These are phyloP conservation scores for Ustilago loliicola DNA, from an alignment of 1,284 basidiomycete species.

Conservation along the genomic window DNA sequence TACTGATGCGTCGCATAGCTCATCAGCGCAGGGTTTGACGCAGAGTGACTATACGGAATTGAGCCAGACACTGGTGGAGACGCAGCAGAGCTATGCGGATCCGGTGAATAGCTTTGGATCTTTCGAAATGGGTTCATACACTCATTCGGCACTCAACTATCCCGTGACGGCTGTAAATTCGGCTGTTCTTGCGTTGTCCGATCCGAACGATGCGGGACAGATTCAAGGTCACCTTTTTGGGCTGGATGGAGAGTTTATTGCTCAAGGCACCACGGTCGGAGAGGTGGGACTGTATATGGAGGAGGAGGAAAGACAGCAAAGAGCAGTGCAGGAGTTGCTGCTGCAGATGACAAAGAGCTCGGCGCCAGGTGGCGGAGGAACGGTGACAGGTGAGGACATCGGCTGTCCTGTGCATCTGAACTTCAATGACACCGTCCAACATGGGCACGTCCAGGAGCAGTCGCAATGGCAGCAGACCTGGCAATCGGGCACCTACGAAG, in stretches of 20 bases:
- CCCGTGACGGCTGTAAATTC: constrained; percentile 14
- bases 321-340: constrained; percentile 27
- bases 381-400: background rate
- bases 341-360: background rate
- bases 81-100: background rate
- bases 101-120: background rate
- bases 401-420: background rate
- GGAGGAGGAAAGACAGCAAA: constrained; percentile 25
- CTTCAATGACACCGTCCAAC: background rate
- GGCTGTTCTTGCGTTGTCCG: constrained; percentile 23
- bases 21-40: background rate
- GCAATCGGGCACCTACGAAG: background rate
- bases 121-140: background rate
- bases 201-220: constrained; percentile 16
- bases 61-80: background rate
- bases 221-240: constrained; percentile 25
- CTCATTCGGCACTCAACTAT: background rate
- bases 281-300: background rate
- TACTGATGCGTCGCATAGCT: background rate
- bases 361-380: background rate
- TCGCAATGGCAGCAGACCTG: background rate
- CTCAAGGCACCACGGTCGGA: constrained; percentile 2
- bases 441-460: background rate
- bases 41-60: background rate
- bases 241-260: constrained; percentile 27